Percentiles rank a stretch among this genome's conserved stretches.
These are phyloP conservation scores for Acidiella bohemica DNA, from an alignment of 495 filamentous ascomycete genomes.

Conservation along the genomic window DNA sequence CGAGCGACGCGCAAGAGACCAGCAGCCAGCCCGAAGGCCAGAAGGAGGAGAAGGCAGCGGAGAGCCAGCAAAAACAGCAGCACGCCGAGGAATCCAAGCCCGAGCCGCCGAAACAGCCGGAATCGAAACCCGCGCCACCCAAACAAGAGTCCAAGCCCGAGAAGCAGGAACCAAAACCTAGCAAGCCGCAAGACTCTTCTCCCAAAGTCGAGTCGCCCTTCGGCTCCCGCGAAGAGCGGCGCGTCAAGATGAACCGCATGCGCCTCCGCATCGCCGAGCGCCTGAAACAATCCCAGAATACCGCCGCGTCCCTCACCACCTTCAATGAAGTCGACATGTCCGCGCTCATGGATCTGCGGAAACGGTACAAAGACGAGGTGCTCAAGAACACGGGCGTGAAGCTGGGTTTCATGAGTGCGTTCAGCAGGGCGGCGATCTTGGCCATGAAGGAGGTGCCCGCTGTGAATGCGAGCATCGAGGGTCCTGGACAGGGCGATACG, in stretches of 20 bases:
- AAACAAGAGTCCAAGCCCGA: constrained; percentile 32
- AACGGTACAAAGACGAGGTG: constrained; percentile 88
- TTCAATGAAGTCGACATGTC: constrained; percentile 99
- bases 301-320: constrained; percentile 88
- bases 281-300: constrained; percentile 98
- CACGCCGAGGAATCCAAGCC: constrained; percentile 18
- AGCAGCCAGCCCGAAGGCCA: constrained; percentile 40
- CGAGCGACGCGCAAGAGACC: constrained; percentile 42
- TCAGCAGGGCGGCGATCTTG: constrained; percentile 78
- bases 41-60: constrained; percentile 24
- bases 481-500: constrained; percentile 85
- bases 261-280: constrained; percentile 92
- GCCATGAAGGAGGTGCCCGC: constrained; percentile 90
- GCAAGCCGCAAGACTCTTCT: constrained; percentile 28
- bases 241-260: constrained; percentile 99
- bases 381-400: constrained; percentile 95
- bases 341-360: constrained; percentile 89
- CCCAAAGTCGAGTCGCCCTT: constrained; percentile 37
- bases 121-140: constrained; percentile 22
- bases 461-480: constrained; percentile 97
- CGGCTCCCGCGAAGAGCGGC: constrained; percentile 75
- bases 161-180: constrained; percentile 34
- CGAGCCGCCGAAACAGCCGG: constrained; percentile 17
- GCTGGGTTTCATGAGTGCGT: constrained; percentile 97
- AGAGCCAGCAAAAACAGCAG: no score